These are phyloP conservation scores for Ganoderma lingzhi DNA, from an alignment of 1,284 basidiomycete species.

Conservation along the genomic window DNA sequence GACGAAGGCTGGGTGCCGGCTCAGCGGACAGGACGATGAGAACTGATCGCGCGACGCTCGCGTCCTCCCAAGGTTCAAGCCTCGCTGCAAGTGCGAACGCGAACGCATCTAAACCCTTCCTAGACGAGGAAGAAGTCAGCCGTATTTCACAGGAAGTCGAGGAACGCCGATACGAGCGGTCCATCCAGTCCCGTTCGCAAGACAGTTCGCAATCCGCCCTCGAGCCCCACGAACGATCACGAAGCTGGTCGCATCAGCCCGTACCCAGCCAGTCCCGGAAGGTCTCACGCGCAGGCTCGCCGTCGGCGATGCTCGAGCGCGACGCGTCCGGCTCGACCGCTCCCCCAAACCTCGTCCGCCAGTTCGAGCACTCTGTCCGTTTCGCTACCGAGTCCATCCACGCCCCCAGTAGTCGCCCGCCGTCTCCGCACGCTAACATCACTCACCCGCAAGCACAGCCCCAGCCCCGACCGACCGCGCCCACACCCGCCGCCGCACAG, in stretches of 20 bases:
- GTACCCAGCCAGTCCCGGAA: constrained; percentile 16
- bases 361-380: constrained; percentile 19
- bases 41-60: constrained; percentile 56
- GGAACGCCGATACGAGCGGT: constrained; percentile 61
- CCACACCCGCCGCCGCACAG: constrained; percentile 45
- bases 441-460: constrained; percentile 4
- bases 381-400: constrained; percentile 16
- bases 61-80: constrained; percentile 30
- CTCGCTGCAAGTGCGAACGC: constrained; percentile 14
- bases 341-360: constrained; percentile 9
- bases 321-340: constrained; percentile 15
- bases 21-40: constrained; percentile 48
- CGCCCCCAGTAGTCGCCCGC: constrained; percentile 20
- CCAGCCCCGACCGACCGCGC: constrained; percentile 34
- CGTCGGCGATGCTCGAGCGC: constrained; percentile 23
- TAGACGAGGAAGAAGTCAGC: constrained; percentile 58
- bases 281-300: constrained; percentile 20
- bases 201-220: constrained; percentile 29
- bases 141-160: constrained; percentile 65
- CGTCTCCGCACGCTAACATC: constrained; percentile 18
- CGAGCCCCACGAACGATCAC: constrained; percentile 28
- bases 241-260: constrained; percentile 21
- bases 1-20: constrained; percentile 20
- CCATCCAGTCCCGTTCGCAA: constrained; percentile 37
- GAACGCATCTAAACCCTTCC: constrained; percentile 42